phyloP scores from a whole-genome alignment of 116 monocot species.

The Thalassia testudinum region DNA sequence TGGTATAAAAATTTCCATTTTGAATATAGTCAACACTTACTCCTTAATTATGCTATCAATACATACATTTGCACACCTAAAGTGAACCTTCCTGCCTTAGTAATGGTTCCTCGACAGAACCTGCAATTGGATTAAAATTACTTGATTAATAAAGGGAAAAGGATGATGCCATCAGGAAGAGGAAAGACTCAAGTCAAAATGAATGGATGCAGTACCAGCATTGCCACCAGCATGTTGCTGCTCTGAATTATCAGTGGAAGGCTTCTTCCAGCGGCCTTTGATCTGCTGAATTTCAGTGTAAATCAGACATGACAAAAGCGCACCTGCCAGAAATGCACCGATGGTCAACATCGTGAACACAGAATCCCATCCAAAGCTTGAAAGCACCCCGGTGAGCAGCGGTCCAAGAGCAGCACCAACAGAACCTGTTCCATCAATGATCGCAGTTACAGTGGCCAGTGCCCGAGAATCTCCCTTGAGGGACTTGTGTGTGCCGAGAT shows the following conservation, averaged over 20 bases:
- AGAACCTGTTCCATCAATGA: slow-evolving; percentile 82
- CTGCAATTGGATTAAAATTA: too few species aligned
- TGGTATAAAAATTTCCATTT: too few species aligned
- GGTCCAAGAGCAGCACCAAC: slow-evolving; percentile 39
- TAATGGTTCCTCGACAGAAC: too few species aligned
- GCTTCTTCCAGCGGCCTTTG: background rate
- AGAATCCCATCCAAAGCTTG: slow-evolving; percentile 37
- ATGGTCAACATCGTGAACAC: slow-evolving; percentile 50
- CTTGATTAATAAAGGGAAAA: too few species aligned
- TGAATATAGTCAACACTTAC: too few species aligned
- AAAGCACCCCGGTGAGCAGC: slow-evolving; percentile 46
- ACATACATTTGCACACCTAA: too few species aligned
- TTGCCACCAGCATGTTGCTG: background rate
- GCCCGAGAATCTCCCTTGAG: slow-evolving; percentile 47
- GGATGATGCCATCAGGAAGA: too few species aligned
- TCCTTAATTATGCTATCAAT: too few species aligned
- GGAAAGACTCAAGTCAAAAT: too few species aligned
- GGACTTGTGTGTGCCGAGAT: slow-evolving; percentile 47
- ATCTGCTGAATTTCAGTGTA: slow-evolving; percentile 19
- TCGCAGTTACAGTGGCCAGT: slow-evolving; percentile 63
- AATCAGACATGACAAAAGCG: slow-evolving; percentile 22
- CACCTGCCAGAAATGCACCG: slow-evolving; percentile 1
- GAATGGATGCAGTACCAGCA: background rate
- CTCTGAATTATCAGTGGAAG: background rate
- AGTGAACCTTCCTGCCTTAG: too few species aligned